Percentiles rank a stretch among this genome's conserved stretches.
Evolutionary conservation across 163 green algal species (phyloP).

Genomic region (Chlorella variabilis): DNA sequence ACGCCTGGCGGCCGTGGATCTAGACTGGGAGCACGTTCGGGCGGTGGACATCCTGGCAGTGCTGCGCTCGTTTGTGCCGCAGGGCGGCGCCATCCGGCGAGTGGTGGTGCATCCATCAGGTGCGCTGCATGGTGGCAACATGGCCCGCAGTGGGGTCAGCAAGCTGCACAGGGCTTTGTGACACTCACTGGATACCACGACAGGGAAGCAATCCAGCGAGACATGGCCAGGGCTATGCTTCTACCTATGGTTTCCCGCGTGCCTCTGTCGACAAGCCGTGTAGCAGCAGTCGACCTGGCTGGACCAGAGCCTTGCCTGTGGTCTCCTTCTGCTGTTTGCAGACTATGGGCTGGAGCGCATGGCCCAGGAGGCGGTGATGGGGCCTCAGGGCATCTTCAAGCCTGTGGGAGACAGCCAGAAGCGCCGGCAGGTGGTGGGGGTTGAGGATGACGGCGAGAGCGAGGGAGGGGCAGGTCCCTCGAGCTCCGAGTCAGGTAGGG

Average conservation of each 20-base stretch:
- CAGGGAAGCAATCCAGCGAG: too few relatives aligned
- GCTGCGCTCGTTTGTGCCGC: constrained; percentile 85
- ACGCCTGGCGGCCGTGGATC: constrained; percentile 83
- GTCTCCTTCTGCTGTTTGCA: background rate
- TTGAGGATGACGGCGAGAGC: background rate
- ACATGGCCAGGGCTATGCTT: too few relatives aligned
- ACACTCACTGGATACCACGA: too few relatives aligned
- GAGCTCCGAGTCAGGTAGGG: constrained; percentile 4
- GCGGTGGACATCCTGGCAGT: constrained; percentile 91
- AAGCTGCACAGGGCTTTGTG: background rate
- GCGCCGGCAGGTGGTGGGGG: background rate
- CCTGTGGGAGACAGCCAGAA: background rate
- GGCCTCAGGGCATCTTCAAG: constrained; percentile 74
- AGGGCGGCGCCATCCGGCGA: constrained; percentile 7
- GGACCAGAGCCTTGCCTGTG: background rate
- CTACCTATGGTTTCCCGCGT: too few relatives aligned
- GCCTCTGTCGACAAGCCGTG: too few relatives aligned
- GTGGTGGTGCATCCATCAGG: constrained; percentile 27
- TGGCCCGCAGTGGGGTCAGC: background rate
- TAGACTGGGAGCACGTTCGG: constrained; percentile 90
- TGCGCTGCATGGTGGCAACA: background rate
- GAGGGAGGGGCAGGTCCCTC: background rate
- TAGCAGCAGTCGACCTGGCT: too few relatives aligned
- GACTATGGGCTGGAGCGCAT: constrained; percentile 94
- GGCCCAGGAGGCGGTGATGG: constrained; percentile 79